Evolutionary conservation across 768 basidiomycete genomes (phyloP), one percentile per base, ranked within the genome.

Genomic region (Wakefieldia striispora): DNA sequence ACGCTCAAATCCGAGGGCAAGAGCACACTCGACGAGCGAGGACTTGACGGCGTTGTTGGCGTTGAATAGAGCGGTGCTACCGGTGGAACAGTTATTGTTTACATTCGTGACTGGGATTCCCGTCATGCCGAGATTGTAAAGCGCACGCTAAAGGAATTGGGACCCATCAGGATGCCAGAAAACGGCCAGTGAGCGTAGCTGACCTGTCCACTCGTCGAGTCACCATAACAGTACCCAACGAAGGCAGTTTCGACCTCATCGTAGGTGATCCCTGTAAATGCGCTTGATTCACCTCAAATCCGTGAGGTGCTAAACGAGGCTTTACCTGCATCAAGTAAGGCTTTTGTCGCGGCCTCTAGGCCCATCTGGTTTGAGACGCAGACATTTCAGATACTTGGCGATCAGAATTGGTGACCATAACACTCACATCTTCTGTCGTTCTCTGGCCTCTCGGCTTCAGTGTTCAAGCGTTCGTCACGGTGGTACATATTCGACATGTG

Each of bases 11-110:
- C 91, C 91, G 1, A 93, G 80, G 0, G 91, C 91, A 19, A 94
- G 72, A 1, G 84, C 80, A 62, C 90, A 91, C 47, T 88, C 84
- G 2, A 73, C 80, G 47, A 83, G 75, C 13, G 85, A 86, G 35
- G 77, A 78, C 63, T 84, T 88, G 39, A 93, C 81, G 9, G 79
- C 75, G 20, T 77, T 82, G 55, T 85, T 86, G 7, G 86, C 88
- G 40, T 86, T 79, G 65, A 79, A 88, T 19, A 93, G 74, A 6
- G 91, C 89, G 0, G 86, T 77, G 43, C 84, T 86, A 4, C 89
- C 90, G 0, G 90, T 90, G 4, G 89, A 84, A 60, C 90, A 91
- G 66, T 89, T 89, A 69, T 92, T 92, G 73, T 90, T 91, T 37
- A 92, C 87, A 58, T 92, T 93, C 43, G 85, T 77, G 60, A 93